Conservation (phyloP, 106 monocot genomes). For the Chionographis japonica region DNA sequence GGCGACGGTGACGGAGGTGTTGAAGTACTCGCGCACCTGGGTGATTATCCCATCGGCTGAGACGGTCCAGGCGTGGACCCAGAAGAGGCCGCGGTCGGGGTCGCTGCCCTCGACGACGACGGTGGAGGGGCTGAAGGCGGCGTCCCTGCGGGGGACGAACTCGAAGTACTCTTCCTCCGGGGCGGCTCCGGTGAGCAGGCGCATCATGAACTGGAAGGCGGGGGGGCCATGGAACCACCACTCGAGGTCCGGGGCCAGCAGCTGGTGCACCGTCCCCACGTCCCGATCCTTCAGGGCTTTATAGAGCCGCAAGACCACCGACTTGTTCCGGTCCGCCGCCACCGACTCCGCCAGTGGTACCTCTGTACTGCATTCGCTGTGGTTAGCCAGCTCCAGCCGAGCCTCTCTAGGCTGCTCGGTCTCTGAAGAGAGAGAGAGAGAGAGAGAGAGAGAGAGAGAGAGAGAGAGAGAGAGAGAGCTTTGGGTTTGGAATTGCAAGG, state of each 20-base stretch:
- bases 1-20: conserved; percentile 72
- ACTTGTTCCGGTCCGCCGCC: conserved; percentile 27
- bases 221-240: conserved; percentile 63
- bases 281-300: conserved; percentile 38
- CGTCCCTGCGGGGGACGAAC: conserved; percentile 20
- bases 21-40: conserved; percentile 83
- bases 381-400: conserved; percentile 19
- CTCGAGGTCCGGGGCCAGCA: conserved; percentile 43
- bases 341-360: not conserved
- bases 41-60: conserved; percentile 31
- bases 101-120: conserved; percentile 37
- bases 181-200: conserved; percentile 30
- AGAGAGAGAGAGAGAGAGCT: too few species aligned
- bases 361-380: not conserved
- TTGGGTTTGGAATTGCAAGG: too few species aligned
- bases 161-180: conserved; percentile 17
- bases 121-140: conserved; percentile 15
- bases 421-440: too few species aligned
- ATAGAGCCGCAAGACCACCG: conserved; percentile 33
- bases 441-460: too few species aligned
- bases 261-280: conserved; percentile 40
- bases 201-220: conserved; percentile 39
- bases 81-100: not conserved
- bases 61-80: conserved; percentile 50
- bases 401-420: conserved; percentile 1